Evolutionary conservation across 768 basidiomycete genomes (phyloP), one percentile per base, ranked within the genome.

Genomic region (Xerocomus potaroensis): DNA sequence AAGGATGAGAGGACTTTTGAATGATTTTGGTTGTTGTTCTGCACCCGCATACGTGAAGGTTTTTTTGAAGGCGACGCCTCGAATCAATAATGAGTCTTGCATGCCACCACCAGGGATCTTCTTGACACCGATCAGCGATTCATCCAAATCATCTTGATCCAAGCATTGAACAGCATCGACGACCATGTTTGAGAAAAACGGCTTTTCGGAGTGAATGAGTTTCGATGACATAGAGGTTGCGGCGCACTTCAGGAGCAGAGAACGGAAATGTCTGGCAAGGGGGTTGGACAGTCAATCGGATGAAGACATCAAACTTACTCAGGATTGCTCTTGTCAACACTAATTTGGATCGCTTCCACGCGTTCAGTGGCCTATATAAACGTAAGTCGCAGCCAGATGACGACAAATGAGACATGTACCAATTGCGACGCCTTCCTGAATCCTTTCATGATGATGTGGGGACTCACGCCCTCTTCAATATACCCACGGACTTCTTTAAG

Each of bases 201-300:
- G 96, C 62, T 96, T 98, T 71, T 97, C 91, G 12, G 91, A 92
- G 66, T 97, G 95, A 58, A 99, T 97, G 50, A 98, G 81, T 69
- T 98, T 99, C 51, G 95, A 98, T 14, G 96, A 98, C 95, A 98
- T 97, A n/a, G 96, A 95, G 3, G 96, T 99, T 22, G 93, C 86
- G 22, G 96, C 96, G 68, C 93, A 96, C 74, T 96, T 94, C 57
- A 96, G 77, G 27, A 98, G 79, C 19, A 98, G 83, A 51, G 93
- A 90, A 39, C 84, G 92, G 79, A 98, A 96, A 57, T 81, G 81
- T 55, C 95, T 98, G 57, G 7, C 3, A 43, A 48, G 19, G 42
- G 26, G 33, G 48, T 65, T 33, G 38, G 41, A 46, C 32, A 33
- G 45, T 8, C 15, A 35, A 26, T 21, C 10, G 29, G 23, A 18